Base-by-base conservation (phyloP, 1,284 basidiomycete genomes). In the Irpex sp. region DNA sequence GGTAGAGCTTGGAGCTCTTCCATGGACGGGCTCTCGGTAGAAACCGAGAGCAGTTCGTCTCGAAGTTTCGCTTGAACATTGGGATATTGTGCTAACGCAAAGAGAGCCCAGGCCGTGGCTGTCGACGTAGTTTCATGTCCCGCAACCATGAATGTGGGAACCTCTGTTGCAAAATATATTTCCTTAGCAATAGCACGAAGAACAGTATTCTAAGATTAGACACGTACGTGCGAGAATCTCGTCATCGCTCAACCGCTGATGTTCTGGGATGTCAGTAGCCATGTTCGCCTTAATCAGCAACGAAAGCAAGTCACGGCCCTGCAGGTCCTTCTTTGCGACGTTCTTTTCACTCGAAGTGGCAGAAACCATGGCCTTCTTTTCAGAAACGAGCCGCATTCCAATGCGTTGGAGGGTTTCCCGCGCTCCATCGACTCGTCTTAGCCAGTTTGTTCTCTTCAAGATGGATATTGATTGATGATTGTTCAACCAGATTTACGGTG, bases 71-170 rank as follows among this genome's bases (percentile, higher is more conserved):
- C 73, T 71, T 95, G 93, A 0, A 86, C 76, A 0, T 80, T 77
- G 0, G 80, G 83, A 58, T 84, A 66, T 49, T 79, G 77, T 0
- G 85, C 74, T 2, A 95, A 82, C 0, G 84, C 81, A 71, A 81
- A 90, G 0, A 95, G 76, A 0, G 85, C 84, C 86, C 86, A 89
- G 0, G 81, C 79, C 0, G 81, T 79, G 2, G 69, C 71, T 1
- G 73, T 67, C 36, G 63, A 66, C 7, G 78, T 79, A 0, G 93
- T 94, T 71, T 94, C 92, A 72, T 94, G 90, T 13, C 93, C 93
- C 3, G 87, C 86, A 4, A 85, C 76, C 1, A 90, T 70, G 74
- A 87, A 87, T 63, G 84, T 86, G 0, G 84, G 81, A 6, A 87
- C 76, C 75, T 86, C 84, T 85, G 67, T 33, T 33, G 31, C 6